phyloP scores from a whole-genome alignment of 2,329 filamentous ascomycete species.

The Monosporascus sp. region DNA sequence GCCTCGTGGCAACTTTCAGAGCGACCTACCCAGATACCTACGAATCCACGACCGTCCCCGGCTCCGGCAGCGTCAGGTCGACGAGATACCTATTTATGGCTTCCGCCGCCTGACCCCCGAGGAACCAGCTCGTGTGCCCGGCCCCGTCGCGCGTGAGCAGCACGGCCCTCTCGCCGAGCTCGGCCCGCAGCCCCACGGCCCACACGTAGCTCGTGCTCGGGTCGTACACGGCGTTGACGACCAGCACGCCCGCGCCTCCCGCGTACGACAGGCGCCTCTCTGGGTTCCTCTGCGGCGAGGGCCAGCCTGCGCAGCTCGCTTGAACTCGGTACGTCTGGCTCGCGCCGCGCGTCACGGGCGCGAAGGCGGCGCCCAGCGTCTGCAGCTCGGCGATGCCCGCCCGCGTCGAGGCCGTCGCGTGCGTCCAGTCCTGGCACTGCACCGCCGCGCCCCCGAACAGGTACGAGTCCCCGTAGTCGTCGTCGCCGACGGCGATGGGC shows the following conservation, averaged over 20 bases:
- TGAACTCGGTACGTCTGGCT: slow-evolving; percentile 30
- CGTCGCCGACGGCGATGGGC: slow-evolving; percentile 16
- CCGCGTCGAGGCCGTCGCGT: slow-evolving; percentile 13
- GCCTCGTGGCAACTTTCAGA: too few species aligned
- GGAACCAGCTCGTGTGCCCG: slow-evolving; percentile 33
- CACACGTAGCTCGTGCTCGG: slow-evolving; percentile 34
- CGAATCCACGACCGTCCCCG: slow-evolving; percentile 16
- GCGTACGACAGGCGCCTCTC: slow-evolving; percentile 20
- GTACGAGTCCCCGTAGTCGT: slow-evolving; percentile 17
- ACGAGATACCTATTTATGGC: slow-evolving; percentile 29
- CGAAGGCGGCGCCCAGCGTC: slow-evolving; percentile 23
- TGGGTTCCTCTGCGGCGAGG: slow-evolving; percentile 28
- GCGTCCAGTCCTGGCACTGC: slow-evolving; percentile 33
- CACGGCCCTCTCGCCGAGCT: slow-evolving; percentile 27
- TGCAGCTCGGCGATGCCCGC: slow-evolving; percentile 23
- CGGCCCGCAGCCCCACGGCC: slow-evolving; percentile 27
- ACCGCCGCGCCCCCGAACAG: slow-evolving; percentile 27
- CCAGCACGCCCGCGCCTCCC: slow-evolving; percentile 26
- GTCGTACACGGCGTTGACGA: slow-evolving; percentile 34
- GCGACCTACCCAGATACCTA: neutral
- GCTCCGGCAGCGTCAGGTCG: slow-evolving; percentile 25
- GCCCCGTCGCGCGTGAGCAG: slow-evolving; percentile 34
- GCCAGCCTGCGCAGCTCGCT: slow-evolving; percentile 36
- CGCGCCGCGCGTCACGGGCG: slow-evolving; percentile 29
- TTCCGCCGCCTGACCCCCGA: slow-evolving; percentile 25